A percentile compares a stretch with the other conserved stretches of the same genome.
These are phyloP conservation scores for Macrocybe gigantea DNA, from an alignment of 768 basidiomycete genomes.

Conservation along the genomic window DNA sequence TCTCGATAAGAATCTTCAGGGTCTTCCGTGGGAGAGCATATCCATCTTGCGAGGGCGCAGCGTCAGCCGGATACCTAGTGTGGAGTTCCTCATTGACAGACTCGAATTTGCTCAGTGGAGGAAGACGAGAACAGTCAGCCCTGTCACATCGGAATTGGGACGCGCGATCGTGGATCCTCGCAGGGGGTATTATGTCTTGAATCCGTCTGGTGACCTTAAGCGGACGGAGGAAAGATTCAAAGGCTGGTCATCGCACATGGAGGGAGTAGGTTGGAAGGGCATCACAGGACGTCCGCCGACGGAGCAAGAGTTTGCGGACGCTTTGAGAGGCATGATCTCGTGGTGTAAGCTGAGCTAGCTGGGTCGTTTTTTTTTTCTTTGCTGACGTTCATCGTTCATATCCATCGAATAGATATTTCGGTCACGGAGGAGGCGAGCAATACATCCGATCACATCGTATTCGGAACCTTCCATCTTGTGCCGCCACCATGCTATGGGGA, in stretches of 20 bases:
- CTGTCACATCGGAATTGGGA: slow-evolving; percentile 23
- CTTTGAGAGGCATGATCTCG: slow-evolving; percentile 71
- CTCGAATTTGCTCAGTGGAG: slow-evolving; percentile 52
- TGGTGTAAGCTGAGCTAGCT: slow-evolving; percentile 64
- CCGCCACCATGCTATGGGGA: slow-evolving; percentile 96
- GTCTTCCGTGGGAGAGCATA: slow-evolving; percentile 94
- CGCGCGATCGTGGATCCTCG: slow-evolving; percentile 55
- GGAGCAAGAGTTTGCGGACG: slow-evolving; percentile 78
- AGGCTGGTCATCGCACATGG: slow-evolving; percentile 73
- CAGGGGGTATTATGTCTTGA: slow-evolving; percentile 79
- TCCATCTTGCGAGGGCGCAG: slow-evolving; percentile 80
- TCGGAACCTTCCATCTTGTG: slow-evolving; percentile 76
- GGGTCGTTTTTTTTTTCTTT: neutral
- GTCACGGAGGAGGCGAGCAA: slow-evolving; percentile 94
- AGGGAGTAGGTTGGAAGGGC: slow-evolving; percentile 76
- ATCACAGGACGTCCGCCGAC: slow-evolving; percentile 69
- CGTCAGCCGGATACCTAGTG: slow-evolving; percentile 87
- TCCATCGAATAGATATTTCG: slow-evolving; percentile 71
- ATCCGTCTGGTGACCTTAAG: slow-evolving; percentile 86
- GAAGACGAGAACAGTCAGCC: slow-evolving; percentile 15
- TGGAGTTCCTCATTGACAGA: slow-evolving; percentile 85
- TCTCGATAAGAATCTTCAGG: slow-evolving; percentile 84
- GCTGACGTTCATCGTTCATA: neutral
- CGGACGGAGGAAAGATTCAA: slow-evolving; percentile 80
- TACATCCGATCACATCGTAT: slow-evolving; percentile 87